Conservation (phyloP, 1,284 basidiomycete genomes). For the Coniferiporia sulphurascens region DNA sequence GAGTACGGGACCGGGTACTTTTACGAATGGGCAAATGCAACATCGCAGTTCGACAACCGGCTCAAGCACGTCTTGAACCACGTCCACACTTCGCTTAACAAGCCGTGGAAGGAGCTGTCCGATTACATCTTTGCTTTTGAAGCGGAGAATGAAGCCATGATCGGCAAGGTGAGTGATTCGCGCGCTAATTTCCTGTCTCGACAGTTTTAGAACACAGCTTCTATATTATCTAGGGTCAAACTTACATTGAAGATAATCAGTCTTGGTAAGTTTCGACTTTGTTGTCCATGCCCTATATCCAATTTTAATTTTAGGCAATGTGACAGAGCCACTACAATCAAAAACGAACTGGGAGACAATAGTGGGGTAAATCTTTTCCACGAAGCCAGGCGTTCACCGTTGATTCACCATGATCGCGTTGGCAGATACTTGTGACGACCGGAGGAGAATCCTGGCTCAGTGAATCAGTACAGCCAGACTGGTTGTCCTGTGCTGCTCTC, state of each 20-base stretch:
- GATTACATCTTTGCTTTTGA: conserved; percentile 42
- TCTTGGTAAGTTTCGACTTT: not conserved
- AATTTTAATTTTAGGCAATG: conserved; percentile 30
- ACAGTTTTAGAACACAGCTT: not conserved
- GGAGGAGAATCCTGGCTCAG: conserved; percentile 35
- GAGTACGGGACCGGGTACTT: conserved; percentile 11
- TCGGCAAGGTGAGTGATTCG: conserved; percentile 21
- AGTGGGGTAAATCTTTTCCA: conserved; percentile 24
- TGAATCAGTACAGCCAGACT: conserved; percentile 33
- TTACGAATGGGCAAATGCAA: conserved; percentile 21
- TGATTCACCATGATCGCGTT: not conserved
- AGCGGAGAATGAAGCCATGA: conserved; percentile 41
- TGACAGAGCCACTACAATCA: conserved; percentile 34
- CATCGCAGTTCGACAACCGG: conserved; percentile 26
- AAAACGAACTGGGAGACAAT: conserved; percentile 27
- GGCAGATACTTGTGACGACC: conserved; percentile 32
- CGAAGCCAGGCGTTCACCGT: not conserved
- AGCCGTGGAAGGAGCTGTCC: conserved; percentile 39
- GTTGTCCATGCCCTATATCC: not conserved
- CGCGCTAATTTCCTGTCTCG: not conserved
- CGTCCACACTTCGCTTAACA: conserved; percentile 34
- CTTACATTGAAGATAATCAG: conserved; percentile 27
- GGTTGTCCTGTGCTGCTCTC: conserved; percentile 30
- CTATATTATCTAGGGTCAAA: conserved; percentile 24
- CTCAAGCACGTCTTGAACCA: conserved; percentile 31